phyloP scores from a whole-genome alignment of 2,329 filamentous ascomycete species.

The Balansia obtecta region DNA sequence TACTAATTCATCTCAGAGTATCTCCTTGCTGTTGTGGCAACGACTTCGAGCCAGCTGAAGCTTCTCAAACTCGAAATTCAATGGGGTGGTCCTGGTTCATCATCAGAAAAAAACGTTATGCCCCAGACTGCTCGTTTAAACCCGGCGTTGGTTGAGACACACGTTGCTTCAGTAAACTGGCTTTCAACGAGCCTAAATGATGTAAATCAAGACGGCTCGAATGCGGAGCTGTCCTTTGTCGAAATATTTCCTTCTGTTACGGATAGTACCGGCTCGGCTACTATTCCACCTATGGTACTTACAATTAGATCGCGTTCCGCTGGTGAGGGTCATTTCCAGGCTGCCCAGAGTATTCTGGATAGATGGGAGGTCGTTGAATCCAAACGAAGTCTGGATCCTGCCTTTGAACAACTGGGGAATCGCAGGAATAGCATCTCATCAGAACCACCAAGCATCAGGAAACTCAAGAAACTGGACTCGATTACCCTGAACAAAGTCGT shows the following conservation, averaged over 20 bases:
- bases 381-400: conserved; percentile 54
- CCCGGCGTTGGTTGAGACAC: conserved; percentile 41
- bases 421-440: conserved; percentile 42
- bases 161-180: conserved; percentile 47
- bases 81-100: conserved; percentile 49
- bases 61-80: conserved; percentile 61
- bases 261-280: conserved; percentile 45
- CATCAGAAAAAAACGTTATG: conserved; percentile 40
- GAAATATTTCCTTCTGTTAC: conserved; percentile 57
- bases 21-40: conserved; percentile 54
- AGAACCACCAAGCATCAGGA: conserved; percentile 20
- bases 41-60: conserved; percentile 58
- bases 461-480: conserved; percentile 54
- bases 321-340: conserved; percentile 43
- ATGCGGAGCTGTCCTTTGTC: conserved; percentile 59
- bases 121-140: conserved; percentile 34
- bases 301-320: conserved; percentile 56
- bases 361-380: conserved; percentile 71
- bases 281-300: conserved; percentile 50
- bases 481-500: conserved; percentile 59
- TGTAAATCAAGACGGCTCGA: conserved; percentile 32
- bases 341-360: conserved; percentile 62
- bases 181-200: conserved; percentile 33
- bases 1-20: conserved; percentile 27
- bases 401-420: conserved; percentile 61